These are phyloP conservation scores for Abrus pulchellus DNA, from an alignment of 306 rosid genomes.

Conservation along the genomic window DNA sequence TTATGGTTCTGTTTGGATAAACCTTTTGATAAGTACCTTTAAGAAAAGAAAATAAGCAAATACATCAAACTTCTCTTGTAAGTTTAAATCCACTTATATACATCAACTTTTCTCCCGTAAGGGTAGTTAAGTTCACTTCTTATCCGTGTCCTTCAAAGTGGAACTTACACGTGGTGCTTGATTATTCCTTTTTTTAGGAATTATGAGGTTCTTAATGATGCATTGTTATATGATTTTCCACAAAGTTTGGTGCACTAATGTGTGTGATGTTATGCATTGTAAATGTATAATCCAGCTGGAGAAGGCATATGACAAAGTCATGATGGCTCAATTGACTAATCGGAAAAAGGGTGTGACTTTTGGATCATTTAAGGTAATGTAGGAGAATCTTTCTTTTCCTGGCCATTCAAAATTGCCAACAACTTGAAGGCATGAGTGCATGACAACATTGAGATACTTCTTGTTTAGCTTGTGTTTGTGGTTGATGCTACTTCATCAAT, in stretches of 20 bases:
- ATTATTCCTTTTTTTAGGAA: slow-evolving; percentile 2
- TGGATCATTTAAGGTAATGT: slow-evolving; percentile 85
- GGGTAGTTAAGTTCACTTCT: neutral
- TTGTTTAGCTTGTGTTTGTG: slow-evolving; percentile 38
- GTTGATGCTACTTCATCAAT: slow-evolving; percentile 25
- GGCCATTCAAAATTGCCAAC: slow-evolving; percentile 33
- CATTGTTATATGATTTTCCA: slow-evolving; percentile 16
- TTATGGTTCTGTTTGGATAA: no score
- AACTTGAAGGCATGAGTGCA: slow-evolving; percentile 29
- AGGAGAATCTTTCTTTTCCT: slow-evolving; percentile 25
- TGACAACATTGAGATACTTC: slow-evolving; percentile 7
- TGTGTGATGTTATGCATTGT: slow-evolving; percentile 41
- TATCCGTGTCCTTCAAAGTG: neutral
- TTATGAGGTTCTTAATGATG: slow-evolving; percentile 3
- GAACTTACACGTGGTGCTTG: neutral
- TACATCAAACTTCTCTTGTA: no score
- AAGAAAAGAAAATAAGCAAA: no score
- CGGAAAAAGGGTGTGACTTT: slow-evolving; percentile 93
- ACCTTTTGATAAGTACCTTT: no score
- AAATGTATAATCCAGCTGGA: slow-evolving; percentile 72
- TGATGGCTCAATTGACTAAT: slow-evolving; percentile 93
- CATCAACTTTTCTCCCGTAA: no score
- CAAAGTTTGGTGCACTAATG: slow-evolving; percentile 43
- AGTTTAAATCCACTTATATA: no score
- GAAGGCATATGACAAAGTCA: slow-evolving; percentile 90